These are phyloP conservation scores for Spergularia azorica DNA, from an alignment of 179 eudicot species.

Conservation along the genomic window DNA sequence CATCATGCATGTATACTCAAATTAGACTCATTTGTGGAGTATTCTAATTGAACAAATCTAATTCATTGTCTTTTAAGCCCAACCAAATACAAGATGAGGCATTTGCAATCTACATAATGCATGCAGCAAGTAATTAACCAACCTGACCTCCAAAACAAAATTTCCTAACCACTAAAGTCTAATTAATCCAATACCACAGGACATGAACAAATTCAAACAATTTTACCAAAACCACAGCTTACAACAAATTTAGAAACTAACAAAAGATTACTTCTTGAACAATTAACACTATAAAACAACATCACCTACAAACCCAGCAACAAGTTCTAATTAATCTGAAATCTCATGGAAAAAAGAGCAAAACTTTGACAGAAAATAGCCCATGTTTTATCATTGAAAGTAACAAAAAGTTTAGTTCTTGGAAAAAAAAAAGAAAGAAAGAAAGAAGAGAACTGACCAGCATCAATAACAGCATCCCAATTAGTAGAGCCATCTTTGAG, in stretches of 20 bases:
- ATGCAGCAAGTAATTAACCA: slow-evolving; percentile 15
- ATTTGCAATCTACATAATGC: background rate
- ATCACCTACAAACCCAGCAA: slow-evolving; percentile 2
- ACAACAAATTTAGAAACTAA: background rate
- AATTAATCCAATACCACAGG: background rate
- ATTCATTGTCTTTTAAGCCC: background rate
- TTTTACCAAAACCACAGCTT: background rate
- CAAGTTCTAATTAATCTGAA: background rate
- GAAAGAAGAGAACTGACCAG: slow-evolving; percentile 40
- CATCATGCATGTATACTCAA: background rate
- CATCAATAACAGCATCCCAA: slow-evolving; percentile 90
- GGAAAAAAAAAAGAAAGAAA: too few species aligned
- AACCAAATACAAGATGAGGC: background rate
- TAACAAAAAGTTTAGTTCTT: background rate
- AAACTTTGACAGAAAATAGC: background rate
- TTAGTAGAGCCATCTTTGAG: slow-evolving; percentile 51
- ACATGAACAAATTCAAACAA: background rate
- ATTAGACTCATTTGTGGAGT: background rate
- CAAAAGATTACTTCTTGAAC: background rate
- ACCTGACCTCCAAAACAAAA: background rate
- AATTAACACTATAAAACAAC: background rate
- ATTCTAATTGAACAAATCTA: background rate
- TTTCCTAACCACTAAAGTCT: background rate
- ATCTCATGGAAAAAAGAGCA: background rate
- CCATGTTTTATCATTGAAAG: background rate